Conservation (phyloP, 805 yeast genomes). For the Kuraishia borneana region DNA sequence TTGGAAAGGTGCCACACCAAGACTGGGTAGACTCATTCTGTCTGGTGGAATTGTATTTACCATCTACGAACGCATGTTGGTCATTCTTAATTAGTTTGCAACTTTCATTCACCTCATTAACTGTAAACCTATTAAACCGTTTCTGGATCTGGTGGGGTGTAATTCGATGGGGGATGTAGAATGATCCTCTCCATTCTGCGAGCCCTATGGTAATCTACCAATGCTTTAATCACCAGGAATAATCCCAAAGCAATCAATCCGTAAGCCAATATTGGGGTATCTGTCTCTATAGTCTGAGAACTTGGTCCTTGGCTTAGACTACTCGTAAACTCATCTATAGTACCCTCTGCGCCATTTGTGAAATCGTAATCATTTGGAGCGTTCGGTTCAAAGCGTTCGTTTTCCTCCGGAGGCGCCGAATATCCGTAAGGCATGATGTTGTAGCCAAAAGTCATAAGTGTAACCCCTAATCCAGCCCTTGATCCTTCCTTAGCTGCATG, state of each 20-base stretch:
- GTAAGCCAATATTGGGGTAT: constrained; percentile 46
- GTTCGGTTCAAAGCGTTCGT: constrained; percentile 35
- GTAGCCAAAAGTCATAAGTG: constrained; percentile 64
- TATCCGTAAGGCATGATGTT: constrained; percentile 37
- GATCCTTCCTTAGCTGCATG: constrained; percentile 97
- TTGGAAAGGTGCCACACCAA: constrained; percentile 98
- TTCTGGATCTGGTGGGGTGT: constrained; percentile 3
- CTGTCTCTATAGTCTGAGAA: constrained; percentile 7
- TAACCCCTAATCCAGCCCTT: constrained; percentile 80
- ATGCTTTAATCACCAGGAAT: constrained; percentile 51
- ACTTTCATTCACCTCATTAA: constrained; percentile 1
- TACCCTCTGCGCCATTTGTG: constrained; percentile 15
- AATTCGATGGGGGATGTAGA: constrained; percentile 27
- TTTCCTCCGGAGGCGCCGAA: constrained; percentile 9
- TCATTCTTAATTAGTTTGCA: constrained; percentile 26
- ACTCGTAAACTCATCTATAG: constrained; percentile 16
- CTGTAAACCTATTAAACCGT: constrained; percentile 1
- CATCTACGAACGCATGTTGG: constrained; percentile 83
- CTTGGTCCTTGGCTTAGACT: constrained; percentile 5
- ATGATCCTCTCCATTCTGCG: constrained; percentile 63
- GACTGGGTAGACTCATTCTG: constrained; percentile 81
- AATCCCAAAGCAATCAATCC: constrained; percentile 59
- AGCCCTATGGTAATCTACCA: constrained; percentile 67
- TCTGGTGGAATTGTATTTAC: constrained; percentile 98
- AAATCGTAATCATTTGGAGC: constrained; percentile 50